These are phyloP conservation scores for Chaetoceros muelleri DNA, from an alignment of 108 stramenopile genomes.

Conservation along the genomic window DNA sequence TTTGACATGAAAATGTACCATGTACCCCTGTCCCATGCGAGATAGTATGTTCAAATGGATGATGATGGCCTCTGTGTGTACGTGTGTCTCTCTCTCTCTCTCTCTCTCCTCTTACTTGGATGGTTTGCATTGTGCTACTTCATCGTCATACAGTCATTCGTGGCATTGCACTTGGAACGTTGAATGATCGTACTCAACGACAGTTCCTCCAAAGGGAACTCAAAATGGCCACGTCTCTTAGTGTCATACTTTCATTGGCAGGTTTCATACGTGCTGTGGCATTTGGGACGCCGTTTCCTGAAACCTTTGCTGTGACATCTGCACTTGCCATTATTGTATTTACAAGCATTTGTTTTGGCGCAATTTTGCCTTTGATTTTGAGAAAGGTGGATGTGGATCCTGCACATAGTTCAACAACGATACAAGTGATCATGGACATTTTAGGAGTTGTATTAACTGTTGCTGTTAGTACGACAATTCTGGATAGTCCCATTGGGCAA, in stretches of 20 bases:
- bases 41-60: neutral
- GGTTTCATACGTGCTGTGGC: slow-evolving; percentile 59
- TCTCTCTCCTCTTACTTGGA: neutral
- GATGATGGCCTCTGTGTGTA: neutral
- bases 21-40: neutral
- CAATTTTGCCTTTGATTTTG: slow-evolving; percentile 64
- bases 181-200: slow-evolving; percentile 42
- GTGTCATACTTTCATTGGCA: slow-evolving; percentile 42
- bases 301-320: slow-evolving; percentile 67
- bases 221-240: slow-evolving; percentile 60
- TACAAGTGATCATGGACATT: slow-evolving; percentile 72
- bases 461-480: slow-evolving; percentile 40
- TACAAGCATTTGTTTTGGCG: slow-evolving; percentile 63
- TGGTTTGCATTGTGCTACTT: neutral
- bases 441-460: slow-evolving; percentile 66
- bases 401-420: slow-evolving; percentile 83
- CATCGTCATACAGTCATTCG: slow-evolving; percentile 47
- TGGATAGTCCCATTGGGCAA: slow-evolving; percentile 52
- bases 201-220: slow-evolving; percentile 55
- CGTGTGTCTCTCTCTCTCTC: neutral
- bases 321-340: slow-evolving; percentile 72
- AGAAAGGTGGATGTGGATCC: slow-evolving; percentile 71
- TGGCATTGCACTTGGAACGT: slow-evolving; percentile 63
- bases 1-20: too few species aligned
- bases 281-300: slow-evolving; percentile 53